Base-by-base conservation (phyloP, 2,329 filamentous ascomycete species). In the Fusarium multiceps region DNA sequence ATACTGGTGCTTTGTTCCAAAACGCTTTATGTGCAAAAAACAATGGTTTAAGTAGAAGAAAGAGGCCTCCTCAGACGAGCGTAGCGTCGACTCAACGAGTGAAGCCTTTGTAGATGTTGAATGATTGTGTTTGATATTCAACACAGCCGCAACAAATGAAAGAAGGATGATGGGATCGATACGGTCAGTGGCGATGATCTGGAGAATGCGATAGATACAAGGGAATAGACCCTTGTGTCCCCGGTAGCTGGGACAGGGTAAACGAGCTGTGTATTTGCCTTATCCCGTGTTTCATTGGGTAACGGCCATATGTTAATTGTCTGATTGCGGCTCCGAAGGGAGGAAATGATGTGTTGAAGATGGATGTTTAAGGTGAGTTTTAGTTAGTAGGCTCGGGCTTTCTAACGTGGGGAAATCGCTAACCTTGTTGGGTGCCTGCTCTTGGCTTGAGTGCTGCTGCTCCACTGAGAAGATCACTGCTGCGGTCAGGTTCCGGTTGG, bases 131-230 rank as follows among this genome's bases (percentile, higher is more conserved):
- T 40, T 45, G 20, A n/a, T 37, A 45, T 50, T 50, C 12, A 23
- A 34, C 30, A 21, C 32, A 41, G 40, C 42, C 54, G 34, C 40
- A 10, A 28, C 11, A 47, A 53, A 16, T 51, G 34, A 49, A 68
- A 27, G 23, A 46, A 54, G 63, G 69, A 59, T 63, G 60, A 56
- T 74, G 69, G 72, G 69, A 66, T 68, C 45, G 58, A 63, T 62
- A 62, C 66, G 58, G 68, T 53, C 58, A 42, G 59, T 71, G 69
- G 72, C 61, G 54, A 65, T 57, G 30, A 23, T 43, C 48, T 48
- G 34, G 49, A 58, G 64, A 55, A 55, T 50, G 28, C 28, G 48
- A 45, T 11, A 55, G 49, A 58, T 66, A n/a, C 47, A 37, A 61
- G 59, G 48, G 51, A 54, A 58, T 45, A 47, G 53, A 47, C 56